Conservation (phyloP, 257 asterid species). For the Ocimum tenuiflorum region DNA sequence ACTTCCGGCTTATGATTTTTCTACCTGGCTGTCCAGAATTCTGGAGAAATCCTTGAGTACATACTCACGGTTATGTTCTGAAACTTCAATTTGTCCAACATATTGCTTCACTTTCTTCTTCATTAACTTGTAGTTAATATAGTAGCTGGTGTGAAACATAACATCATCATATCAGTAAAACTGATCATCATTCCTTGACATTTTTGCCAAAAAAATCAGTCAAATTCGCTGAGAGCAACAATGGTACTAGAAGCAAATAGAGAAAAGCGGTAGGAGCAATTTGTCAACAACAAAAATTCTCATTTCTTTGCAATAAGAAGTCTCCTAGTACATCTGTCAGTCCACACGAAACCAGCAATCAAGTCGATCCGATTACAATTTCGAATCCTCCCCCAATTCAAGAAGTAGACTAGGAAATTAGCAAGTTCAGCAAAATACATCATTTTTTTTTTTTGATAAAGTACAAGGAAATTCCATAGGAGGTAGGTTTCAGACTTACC, state of each 20-base stretch:
- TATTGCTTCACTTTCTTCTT: constrained; percentile 82
- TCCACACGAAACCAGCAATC: neutral
- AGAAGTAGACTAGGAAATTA: neutral
- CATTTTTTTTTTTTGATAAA: too few relatives aligned
- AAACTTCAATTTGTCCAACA: constrained; percentile 43
- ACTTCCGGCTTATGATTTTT: neutral
- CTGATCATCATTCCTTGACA: neutral
- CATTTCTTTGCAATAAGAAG: neutral
- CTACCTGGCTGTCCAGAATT: constrained; percentile 74
- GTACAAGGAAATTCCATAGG: neutral
- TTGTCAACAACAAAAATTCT: neutral
- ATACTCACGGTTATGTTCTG: constrained; percentile 47
- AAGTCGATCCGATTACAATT: neutral
- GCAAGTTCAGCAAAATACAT: neutral
- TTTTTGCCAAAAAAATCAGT: neutral
- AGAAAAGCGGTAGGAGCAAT: neutral
- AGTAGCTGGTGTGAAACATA: constrained; percentile 42
- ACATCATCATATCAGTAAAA: neutral
- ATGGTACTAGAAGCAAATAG: too few relatives aligned
- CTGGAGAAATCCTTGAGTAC: constrained; percentile 75
- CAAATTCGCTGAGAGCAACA: neutral
- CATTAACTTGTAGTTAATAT: constrained; percentile 81
- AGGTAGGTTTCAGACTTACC: constrained; percentile 19
- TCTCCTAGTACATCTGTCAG: neutral
- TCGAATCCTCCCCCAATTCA: neutral